Evolutionary conservation across 371 early-diverging fungal genomes (phyloP).

Genomic region (Mortierella sp.): DNA sequence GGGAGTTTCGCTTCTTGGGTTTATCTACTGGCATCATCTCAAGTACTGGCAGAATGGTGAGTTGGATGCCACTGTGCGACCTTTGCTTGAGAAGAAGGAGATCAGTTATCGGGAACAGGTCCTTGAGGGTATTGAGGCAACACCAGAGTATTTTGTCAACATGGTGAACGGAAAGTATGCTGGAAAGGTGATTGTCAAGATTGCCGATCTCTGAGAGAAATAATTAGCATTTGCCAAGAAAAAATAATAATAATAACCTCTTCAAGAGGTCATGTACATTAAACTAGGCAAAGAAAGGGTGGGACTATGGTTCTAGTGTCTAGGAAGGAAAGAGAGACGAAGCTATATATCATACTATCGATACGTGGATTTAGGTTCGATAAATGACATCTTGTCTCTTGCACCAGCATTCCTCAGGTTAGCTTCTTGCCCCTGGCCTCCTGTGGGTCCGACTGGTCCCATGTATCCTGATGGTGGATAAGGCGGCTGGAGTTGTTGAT

Average conservation of each 20-base stretch:
- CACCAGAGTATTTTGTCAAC: conserved; percentile 38
- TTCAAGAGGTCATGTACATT: too few relatives aligned
- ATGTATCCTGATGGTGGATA: background rate
- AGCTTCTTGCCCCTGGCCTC: background rate
- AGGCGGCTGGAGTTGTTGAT: background rate
- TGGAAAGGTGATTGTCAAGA: conserved; percentile 43
- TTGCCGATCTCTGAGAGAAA: conserved; percentile 28
- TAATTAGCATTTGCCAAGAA: too few relatives aligned
- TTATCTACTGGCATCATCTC: conserved; percentile 47
- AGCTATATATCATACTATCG: too few relatives aligned
- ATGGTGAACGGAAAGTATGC: conserved; percentile 46
- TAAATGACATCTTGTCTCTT: conserved; percentile 29
- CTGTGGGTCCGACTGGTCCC: background rate
- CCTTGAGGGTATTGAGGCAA: conserved; percentile 40
- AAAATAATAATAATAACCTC: too few relatives aligned
- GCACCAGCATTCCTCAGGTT: background rate
- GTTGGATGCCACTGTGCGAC: conserved; percentile 27
- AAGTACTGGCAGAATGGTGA: conserved; percentile 34
- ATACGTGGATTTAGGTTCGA: conserved; percentile 17
- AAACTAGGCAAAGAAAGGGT: too few relatives aligned
- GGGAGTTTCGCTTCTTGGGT: conserved; percentile 30
- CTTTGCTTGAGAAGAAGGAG: conserved; percentile 31
- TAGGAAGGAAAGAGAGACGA: too few relatives aligned
- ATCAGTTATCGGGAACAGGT: conserved; percentile 31
- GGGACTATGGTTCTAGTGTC: too few relatives aligned